These are phyloP conservation scores for Alternaria gaisen DNA, from an alignment of 2,329 filamentous ascomycete genomes.

Conservation along the genomic window DNA sequence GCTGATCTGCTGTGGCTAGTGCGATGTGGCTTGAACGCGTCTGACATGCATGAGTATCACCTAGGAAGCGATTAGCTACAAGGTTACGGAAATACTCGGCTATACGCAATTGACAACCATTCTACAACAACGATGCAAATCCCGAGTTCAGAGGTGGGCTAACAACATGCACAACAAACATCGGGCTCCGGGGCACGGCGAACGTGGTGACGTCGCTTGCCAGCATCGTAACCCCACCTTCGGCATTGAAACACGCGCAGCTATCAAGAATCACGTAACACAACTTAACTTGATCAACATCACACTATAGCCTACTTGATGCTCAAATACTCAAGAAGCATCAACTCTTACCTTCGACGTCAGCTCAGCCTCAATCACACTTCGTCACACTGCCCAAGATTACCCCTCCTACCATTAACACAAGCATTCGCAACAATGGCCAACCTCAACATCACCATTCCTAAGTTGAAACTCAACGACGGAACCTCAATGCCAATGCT, in stretches of 20 bases:
- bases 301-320: background rate
- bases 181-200: background rate
- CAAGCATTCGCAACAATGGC: conserved; percentile 44
- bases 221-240: conserved; percentile 16
- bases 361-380: background rate
- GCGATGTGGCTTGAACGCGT: background rate
- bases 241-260: conserved; percentile 6
- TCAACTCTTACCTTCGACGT: background rate
- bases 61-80: background rate
- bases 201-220: conserved; percentile 11
- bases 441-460: conserved; percentile 60
- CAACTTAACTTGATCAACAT: background rate
- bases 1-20: background rate
- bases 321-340: background rate
- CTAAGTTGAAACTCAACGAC: conserved; percentile 75
- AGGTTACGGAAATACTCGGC: background rate
- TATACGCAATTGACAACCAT: background rate
- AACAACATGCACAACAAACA: background rate
- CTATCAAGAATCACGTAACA: background rate
- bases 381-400: background rate
- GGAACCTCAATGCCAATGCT: conserved; percentile 76
- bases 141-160: background rate
- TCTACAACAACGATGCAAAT: background rate
- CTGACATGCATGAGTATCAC: conserved; percentile 2
- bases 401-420: background rate